A percentile compares a stretch with the other conserved stretches of the same genome.
phyloP scores from a whole-genome alignment of 2,329 filamentous ascomycete species.

The Colletotrichum theobromicola region DNA sequence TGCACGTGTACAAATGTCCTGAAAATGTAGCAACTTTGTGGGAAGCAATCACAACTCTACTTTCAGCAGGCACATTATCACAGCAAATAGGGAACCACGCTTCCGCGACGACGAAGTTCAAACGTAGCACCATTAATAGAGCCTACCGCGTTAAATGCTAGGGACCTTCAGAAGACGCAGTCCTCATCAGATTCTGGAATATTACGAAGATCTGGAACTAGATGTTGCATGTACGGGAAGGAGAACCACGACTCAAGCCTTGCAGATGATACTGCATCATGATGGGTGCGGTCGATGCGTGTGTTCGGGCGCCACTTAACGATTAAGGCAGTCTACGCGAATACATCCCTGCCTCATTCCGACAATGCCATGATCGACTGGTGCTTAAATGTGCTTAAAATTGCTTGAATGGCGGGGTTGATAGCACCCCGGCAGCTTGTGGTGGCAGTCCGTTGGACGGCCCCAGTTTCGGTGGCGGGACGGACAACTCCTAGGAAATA shows the following conservation, averaged over 20 bases:
- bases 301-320: conserved; percentile 1
- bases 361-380: not conserved
- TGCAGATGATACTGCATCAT: not conserved
- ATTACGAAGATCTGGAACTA: not conserved
- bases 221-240: not conserved
- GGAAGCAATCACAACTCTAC: not conserved
- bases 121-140: not conserved
- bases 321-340: not conserved
- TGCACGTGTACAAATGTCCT: not conserved
- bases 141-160: not conserved
- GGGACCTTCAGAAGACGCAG: not conserved
- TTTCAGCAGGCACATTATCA: not conserved
- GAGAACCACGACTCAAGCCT: not conserved
- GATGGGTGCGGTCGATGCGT: not conserved
- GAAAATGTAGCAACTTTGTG: not conserved
- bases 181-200: not conserved
- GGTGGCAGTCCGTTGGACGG: not conserved
- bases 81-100: not conserved
- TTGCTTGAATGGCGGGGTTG: not conserved
- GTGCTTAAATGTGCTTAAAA: not conserved
- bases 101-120: not conserved
- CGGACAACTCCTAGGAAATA: not conserved
- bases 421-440: not conserved
- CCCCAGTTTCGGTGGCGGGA: not conserved
- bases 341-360: not conserved